Evolutionary conservation across 345 rosid genomes (phyloP).

Genomic region (Tarenaya hassleriana): DNA sequence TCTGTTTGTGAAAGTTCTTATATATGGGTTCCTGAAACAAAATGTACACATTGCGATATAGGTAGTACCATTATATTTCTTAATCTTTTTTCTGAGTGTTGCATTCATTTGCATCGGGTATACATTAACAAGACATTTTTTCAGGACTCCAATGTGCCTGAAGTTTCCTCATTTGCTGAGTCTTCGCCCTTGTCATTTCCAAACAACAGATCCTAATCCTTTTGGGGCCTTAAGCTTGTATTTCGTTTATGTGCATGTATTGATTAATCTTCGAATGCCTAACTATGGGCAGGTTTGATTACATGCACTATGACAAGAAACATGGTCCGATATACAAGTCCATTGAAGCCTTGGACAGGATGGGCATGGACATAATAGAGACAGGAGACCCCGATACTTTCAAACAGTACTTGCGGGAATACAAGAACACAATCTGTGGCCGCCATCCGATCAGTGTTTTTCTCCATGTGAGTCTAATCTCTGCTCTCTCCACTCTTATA

Average conservation of each 20-base stretch:
- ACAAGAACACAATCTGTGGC: constrained; percentile 86
- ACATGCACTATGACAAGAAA: constrained; percentile 58
- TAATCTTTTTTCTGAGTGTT: too few species aligned
- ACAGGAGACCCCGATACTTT: constrained; percentile 86
- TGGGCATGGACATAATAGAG: constrained; percentile 94
- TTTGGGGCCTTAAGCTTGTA: not conserved
- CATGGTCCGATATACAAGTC: constrained; percentile 81
- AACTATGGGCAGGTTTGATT: constrained; percentile 49
- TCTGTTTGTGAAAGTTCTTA: too few species aligned
- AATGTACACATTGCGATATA: too few species aligned
- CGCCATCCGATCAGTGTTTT: constrained; percentile 92
- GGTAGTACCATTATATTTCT: too few species aligned
- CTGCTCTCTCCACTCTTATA: too few species aligned
- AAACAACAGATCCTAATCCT: not conserved
- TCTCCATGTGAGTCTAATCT: constrained; percentile 56
- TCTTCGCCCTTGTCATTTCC: not conserved
- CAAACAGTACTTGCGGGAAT: constrained; percentile 58
- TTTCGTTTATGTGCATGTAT: not conserved
- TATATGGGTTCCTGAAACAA: too few species aligned
- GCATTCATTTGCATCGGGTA: too few species aligned
- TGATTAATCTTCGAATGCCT: too few species aligned
- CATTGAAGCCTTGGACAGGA: constrained; percentile 89
- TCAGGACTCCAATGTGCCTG: too few species aligned
- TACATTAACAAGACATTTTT: too few species aligned
- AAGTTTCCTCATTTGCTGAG: not conserved